Evolutionary conservation across 2,329 filamentous ascomycete species (phyloP).

Genomic region (Berkeleyomyces rouxiae): DNA sequence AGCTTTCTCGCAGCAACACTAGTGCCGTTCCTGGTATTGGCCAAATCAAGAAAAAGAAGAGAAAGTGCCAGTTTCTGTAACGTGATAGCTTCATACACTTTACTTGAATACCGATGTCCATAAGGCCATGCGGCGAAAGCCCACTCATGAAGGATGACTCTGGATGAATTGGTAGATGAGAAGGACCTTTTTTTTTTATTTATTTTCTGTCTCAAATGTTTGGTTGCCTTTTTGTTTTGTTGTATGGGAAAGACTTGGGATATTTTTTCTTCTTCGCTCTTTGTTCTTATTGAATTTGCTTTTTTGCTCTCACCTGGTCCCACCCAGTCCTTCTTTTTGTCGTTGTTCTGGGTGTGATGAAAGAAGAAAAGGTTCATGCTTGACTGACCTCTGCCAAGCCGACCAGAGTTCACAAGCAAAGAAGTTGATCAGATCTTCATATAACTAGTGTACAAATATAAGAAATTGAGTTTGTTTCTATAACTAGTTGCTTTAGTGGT

Average conservation of each 20-base stretch:
- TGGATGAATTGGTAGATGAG: not conserved
- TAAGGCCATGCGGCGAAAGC: not conserved
- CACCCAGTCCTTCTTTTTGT: constrained; percentile 8
- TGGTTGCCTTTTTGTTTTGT: constrained; percentile 3
- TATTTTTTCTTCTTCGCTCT: constrained; percentile 18
- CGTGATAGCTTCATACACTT: constrained; percentile 1
- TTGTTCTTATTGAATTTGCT: constrained; percentile 16
- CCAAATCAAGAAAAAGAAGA: constrained; percentile 60
- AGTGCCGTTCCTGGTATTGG: constrained; percentile 24
- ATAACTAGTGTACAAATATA: not conserved
- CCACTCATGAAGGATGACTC: constrained; percentile 6
- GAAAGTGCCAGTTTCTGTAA: constrained; percentile 66
- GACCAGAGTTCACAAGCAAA: not conserved
- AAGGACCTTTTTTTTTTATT: constrained; percentile 1
- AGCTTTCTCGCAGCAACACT: constrained; percentile 20
- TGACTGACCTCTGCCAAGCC: not conserved
- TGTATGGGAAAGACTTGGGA: constrained; percentile 6
- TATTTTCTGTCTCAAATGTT: constrained; percentile 19
- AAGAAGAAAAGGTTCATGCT: not conserved
- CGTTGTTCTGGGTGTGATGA: not conserved
- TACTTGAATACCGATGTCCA: not conserved
- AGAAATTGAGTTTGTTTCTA: not conserved
- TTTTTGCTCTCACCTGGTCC: constrained; percentile 10
- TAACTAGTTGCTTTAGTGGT: too few species aligned
- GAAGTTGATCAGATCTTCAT: not conserved